These are phyloP conservation scores for Phytophthora sojae DNA, from an alignment of 352 stramenopile species.

Conservation along the genomic window DNA sequence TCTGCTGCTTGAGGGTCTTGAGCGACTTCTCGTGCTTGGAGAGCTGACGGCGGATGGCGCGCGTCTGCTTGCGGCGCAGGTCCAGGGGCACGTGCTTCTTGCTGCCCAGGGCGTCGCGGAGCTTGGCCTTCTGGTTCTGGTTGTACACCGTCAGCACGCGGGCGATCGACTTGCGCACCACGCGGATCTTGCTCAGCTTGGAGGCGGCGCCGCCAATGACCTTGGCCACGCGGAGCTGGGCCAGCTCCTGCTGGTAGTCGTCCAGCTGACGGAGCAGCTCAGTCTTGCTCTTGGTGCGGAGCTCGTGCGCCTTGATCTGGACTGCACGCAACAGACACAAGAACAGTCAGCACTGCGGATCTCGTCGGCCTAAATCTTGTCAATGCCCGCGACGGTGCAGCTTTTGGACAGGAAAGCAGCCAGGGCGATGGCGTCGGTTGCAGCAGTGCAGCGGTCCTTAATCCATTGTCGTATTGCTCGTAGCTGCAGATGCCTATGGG, in stretches of 20 bases:
- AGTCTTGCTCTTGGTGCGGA: constrained; percentile 97
- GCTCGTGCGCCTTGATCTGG: constrained; percentile 98
- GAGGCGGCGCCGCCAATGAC: constrained; percentile 98
- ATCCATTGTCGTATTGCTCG: background rate
- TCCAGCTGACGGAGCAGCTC: constrained; percentile 98
- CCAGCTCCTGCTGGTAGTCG: constrained; percentile 98
- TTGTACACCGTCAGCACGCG: constrained; percentile 99
- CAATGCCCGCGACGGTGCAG: background rate
- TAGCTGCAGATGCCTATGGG: background rate
- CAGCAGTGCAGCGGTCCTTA: background rate
- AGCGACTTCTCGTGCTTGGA: constrained; percentile 94
- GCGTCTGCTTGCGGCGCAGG: constrained; percentile 98
- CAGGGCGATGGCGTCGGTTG: background rate
- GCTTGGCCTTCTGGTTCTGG: constrained; percentile 98
- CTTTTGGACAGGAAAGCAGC: background rate
- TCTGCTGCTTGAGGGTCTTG: constrained; percentile 95
- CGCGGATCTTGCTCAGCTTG: constrained; percentile 99
- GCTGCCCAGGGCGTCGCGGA: constrained; percentile 94
- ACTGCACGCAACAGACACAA: constrained; percentile 49
- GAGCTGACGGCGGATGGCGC: constrained; percentile 97
- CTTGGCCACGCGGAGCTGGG: constrained; percentile 98
- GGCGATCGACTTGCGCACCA: constrained; percentile 99
- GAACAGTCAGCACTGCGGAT: constrained; percentile 27
- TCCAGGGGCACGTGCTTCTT: constrained; percentile 99
- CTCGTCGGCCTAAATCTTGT: background rate